Conservation (phyloP, 2,329 filamentous ascomycete genomes). For the Orbilia oligospora region DNA sequence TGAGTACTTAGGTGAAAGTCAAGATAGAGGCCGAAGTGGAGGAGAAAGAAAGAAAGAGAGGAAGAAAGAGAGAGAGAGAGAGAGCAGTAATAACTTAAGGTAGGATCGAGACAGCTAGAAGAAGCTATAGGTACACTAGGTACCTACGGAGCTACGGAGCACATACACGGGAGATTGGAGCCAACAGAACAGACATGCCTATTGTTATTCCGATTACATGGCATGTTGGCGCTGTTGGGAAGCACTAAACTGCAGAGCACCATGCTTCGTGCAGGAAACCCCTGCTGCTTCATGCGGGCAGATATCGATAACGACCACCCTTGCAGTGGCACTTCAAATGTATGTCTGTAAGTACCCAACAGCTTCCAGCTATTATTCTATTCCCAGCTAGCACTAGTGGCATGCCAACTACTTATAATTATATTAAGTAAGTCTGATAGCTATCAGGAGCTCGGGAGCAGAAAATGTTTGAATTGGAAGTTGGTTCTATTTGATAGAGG, state of each 20-base stretch:
- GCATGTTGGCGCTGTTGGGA: slow-evolving; percentile 36
- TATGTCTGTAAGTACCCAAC: slow-evolving; percentile 21
- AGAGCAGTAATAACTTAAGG: background rate
- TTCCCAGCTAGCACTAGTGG: background rate
- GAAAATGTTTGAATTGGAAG: background rate
- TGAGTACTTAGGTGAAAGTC: too few relatives aligned
- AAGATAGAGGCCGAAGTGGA: too few relatives aligned
- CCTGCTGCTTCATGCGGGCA: slow-evolving; percentile 31
- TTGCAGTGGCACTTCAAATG: slow-evolving; percentile 3
- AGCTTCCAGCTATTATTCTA: slow-evolving; percentile 11
- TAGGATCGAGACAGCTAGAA: slow-evolving; percentile 6
- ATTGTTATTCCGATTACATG: slow-evolving; percentile 10
- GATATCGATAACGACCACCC: slow-evolving; percentile 46
- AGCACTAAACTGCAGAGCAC: slow-evolving; percentile 12
- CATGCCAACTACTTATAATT: background rate
- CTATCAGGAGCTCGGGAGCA: background rate
- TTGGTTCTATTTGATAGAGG: slow-evolving; percentile 27
- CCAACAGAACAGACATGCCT: background rate
- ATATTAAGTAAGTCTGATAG: too few relatives aligned
- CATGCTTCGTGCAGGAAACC: slow-evolving; percentile 16
- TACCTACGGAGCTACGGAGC: too few relatives aligned
- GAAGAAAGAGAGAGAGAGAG: background rate
- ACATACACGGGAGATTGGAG: slow-evolving; percentile 4
- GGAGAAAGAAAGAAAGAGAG: background rate
- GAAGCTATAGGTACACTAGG: too few relatives aligned